A percentile compares a stretch with the other conserved stretches of the same genome.
Evolutionary conservation across 257 asterid species (phyloP).

Genomic region (Solanum medicagineum): DNA sequence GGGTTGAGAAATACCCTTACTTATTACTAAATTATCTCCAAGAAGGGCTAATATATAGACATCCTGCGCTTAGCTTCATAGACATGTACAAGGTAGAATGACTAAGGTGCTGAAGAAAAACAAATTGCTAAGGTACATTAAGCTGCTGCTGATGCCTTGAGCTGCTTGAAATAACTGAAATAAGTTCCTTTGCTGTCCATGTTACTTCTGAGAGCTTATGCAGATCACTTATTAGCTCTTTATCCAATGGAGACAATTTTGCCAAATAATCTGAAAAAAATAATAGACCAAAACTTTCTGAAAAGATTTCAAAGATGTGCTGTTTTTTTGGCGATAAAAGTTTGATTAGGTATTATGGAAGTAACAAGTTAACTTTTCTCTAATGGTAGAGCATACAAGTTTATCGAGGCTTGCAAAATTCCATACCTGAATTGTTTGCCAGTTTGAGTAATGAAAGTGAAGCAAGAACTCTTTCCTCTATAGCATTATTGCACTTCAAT

Average conservation of each 20-base stretch:
- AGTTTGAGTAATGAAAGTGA: slow-evolving; percentile 48
- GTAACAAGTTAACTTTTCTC: not conserved
- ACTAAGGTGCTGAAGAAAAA: not conserved
- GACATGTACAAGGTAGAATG: not conserved
- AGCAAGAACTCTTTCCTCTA: slow-evolving; percentile 65
- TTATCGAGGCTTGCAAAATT: not conserved
- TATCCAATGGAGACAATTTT: slow-evolving; percentile 3
- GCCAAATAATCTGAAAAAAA: slow-evolving; percentile 31
- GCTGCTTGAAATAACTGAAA: slow-evolving; percentile 17
- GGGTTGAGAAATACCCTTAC: not conserved
- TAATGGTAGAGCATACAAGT: not conserved
- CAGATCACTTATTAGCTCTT: slow-evolving; percentile 26
- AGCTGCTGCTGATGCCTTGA: not conserved
- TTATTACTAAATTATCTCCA: not conserved
- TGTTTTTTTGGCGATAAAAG: not conserved
- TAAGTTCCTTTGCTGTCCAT: slow-evolving; percentile 66
- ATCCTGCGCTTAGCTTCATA: not conserved
- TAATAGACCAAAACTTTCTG: not conserved
- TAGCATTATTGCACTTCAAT: slow-evolving; percentile 19
- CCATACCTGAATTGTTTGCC: slow-evolving; percentile 45
- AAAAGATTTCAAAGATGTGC: not conserved
- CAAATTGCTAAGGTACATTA: not conserved
- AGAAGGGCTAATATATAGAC: not conserved
- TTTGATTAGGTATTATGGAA: not conserved
- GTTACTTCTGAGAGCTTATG: slow-evolving; percentile 38